A percentile compares a stretch with the other conserved stretches of the same genome.
phyloP scores from a whole-genome alignment of 768 basidiomycete genomes.

The Boletus rufocinnamomeus region DNA sequence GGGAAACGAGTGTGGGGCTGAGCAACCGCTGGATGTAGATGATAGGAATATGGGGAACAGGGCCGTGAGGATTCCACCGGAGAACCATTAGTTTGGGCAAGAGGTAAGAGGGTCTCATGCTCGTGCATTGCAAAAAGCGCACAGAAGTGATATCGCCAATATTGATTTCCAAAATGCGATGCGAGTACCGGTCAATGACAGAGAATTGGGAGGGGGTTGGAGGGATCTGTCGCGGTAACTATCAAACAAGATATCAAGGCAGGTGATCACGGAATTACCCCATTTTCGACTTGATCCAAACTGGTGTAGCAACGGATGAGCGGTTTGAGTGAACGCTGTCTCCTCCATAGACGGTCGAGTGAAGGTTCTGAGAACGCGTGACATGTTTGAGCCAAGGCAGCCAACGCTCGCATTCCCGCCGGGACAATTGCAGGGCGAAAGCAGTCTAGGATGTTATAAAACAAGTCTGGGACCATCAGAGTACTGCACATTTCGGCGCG shows the following conservation, averaged over 20 bases:
- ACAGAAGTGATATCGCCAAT: background rate
- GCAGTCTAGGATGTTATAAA: constrained; percentile 5
- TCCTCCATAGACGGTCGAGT: constrained; percentile 10
- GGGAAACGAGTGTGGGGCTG: constrained; percentile 11
- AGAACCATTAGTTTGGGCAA: constrained; percentile 14
- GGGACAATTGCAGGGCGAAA: background rate
- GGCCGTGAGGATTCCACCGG: background rate
- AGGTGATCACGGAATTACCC: background rate
- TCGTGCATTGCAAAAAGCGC: constrained; percentile 11
- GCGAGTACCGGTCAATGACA: constrained; percentile 7
- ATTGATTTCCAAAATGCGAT: constrained; percentile 8
- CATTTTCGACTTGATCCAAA: background rate
- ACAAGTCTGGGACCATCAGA: constrained; percentile 12
- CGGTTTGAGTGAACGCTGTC: constrained; percentile 10
- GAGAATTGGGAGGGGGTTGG: constrained; percentile 8
- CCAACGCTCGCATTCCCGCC: background rate
- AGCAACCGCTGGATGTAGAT: constrained; percentile 15
- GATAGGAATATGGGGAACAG: background rate
- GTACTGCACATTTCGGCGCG: background rate
- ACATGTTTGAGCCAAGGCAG: constrained; percentile 13
- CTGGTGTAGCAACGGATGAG: constrained; percentile 14
- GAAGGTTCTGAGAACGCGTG: constrained; percentile 6
- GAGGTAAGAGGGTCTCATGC: constrained; percentile 2
- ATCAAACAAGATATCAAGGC: background rate
- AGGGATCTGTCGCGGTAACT: background rate